Evolutionary conservation across 495 filamentous ascomycete species (phyloP).

Genomic region (Penicillium canariense): DNA sequence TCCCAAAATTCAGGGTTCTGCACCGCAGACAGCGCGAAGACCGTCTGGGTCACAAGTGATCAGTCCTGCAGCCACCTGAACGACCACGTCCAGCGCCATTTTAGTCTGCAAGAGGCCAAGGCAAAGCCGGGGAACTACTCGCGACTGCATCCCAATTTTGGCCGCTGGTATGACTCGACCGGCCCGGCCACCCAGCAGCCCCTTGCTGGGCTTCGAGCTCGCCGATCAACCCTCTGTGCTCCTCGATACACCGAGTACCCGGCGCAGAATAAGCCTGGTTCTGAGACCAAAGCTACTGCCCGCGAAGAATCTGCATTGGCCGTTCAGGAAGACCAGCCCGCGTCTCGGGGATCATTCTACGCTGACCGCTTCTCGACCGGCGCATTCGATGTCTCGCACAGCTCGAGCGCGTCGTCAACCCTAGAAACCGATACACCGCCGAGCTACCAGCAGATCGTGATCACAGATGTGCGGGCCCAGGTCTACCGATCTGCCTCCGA

Average conservation of each 20-base stretch:
- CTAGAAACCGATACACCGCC: slow-evolving; percentile 1
- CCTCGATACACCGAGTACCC: slow-evolving; percentile 27
- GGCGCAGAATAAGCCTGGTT: not conserved
- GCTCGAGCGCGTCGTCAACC: slow-evolving; percentile 2
- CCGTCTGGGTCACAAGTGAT: not conserved
- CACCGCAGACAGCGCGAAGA: slow-evolving; percentile 12
- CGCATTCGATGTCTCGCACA: slow-evolving; percentile 1
- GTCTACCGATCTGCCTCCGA: slow-evolving; percentile 16
- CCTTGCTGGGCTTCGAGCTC: slow-evolving; percentile 5
- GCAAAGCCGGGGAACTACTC: slow-evolving; percentile 16
- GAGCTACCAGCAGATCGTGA: slow-evolving; percentile 3
- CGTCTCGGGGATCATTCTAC: slow-evolving; percentile 11
- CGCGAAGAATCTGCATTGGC: not conserved
- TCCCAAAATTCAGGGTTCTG: slow-evolving; percentile 28
- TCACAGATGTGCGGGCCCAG: not conserved
- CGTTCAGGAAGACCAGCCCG: slow-evolving; percentile 4
- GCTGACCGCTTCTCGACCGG: slow-evolving; percentile 13
- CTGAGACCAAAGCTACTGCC: not conserved
- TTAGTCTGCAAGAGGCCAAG: slow-evolving; percentile 21
- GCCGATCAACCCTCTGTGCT: slow-evolving; percentile 28
- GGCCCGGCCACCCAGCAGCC: not conserved
- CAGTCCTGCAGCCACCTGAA: not conserved
- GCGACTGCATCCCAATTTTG: slow-evolving; percentile 10
- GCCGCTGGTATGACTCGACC: slow-evolving; percentile 25
- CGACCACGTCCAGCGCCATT: slow-evolving; percentile 19